Base-by-base conservation (phyloP, 202 grass and related monocot species). In the Panicum hallii region DNA sequence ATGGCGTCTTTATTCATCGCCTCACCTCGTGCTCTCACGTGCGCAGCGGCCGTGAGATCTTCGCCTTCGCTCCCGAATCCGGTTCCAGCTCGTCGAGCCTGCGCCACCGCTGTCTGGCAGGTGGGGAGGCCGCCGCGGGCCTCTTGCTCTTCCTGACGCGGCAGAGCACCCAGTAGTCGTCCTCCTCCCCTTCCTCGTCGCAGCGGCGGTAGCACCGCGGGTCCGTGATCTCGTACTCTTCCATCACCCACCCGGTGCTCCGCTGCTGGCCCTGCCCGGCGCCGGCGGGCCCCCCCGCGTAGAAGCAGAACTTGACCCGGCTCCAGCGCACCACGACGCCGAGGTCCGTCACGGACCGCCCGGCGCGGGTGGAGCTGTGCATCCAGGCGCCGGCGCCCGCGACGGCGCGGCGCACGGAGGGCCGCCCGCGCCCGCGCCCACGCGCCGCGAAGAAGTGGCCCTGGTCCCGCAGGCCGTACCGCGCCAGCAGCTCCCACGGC, bases 181-280 rank as follows among this genome's bases (percentile, higher is more conserved):
- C 83, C 72, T 86, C 84, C 62, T 75, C 53, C 26, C 75, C 84
- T 12, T 90, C 89, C 44, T 87, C 80, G 5, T 56, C 68, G 14
- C 84, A 75, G 19, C 84, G 75, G 23, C 84, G 75, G 80, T 90
- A 90, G 89, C 84, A 90, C 7, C 44, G 0, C 0, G 84, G 75
- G 53, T 90, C 88, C 47, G 88, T 87, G 84, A 90, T 83, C 84
- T 83, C 68, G 88, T 87, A 90, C 88, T 90, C 88, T 0, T 77
- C 50, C 88, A 87, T 79, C 3, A 83, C 40, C 88, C 84, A 90
- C 80, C 80, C 62, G 14, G 80, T 79, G 84, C 74, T 83, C 74
- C 75, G 45, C 23, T 65, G 83, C 72, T 41, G 61, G 53, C 15
- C 36, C 26, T 9, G 28, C 10, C 15, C 26, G 4, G 1, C 43